A percentile compares a stretch with the other conserved stretches of the same genome.
phyloP scores from a whole-genome alignment of 208 protist species.

The Acanthamoeba castellanii region DNA sequence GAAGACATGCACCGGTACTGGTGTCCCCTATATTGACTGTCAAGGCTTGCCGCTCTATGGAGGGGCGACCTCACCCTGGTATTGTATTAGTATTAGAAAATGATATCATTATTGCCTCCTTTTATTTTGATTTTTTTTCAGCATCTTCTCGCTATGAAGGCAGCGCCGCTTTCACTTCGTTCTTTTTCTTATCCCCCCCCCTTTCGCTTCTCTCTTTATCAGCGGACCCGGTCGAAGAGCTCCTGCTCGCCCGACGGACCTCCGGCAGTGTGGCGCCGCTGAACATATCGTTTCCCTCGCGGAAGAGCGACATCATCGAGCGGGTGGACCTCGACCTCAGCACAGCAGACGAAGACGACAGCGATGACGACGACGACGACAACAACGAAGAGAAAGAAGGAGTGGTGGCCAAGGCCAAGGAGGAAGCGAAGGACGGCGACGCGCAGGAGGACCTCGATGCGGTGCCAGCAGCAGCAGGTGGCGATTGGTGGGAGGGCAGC shows the following conservation, averaged over 20 bases:
- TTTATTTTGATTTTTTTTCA: not conserved
- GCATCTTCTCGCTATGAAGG: not conserved
- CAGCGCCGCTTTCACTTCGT: not conserved
- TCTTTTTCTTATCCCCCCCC: not conserved
- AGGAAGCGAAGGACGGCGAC: not conserved
- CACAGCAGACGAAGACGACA: not conserved
- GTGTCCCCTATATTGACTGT: not conserved
- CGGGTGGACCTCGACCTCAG: not conserved
- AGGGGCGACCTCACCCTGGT: too few relatives aligned
- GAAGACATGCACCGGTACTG: too few relatives aligned
- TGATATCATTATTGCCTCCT: too few relatives aligned
- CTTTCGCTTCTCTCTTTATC: not conserved
- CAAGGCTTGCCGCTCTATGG: too few relatives aligned
- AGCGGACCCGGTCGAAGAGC: not conserved
- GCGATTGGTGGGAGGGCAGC: not conserved
- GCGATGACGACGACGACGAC: not conserved
- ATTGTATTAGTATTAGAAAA: too few relatives aligned
- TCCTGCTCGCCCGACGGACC: not conserved
- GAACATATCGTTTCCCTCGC: not conserved
- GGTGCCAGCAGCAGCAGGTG: not conserved
- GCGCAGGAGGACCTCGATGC: not conserved
- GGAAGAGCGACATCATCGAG: constrained; percentile 29
- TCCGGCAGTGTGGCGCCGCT: too few relatives aligned
- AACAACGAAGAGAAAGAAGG: not conserved
- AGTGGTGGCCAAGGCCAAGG: not conserved